phyloP scores from a whole-genome alignment of 2,329 filamentous ascomycete genomes.

The Madurella mycetomatis region DNA sequence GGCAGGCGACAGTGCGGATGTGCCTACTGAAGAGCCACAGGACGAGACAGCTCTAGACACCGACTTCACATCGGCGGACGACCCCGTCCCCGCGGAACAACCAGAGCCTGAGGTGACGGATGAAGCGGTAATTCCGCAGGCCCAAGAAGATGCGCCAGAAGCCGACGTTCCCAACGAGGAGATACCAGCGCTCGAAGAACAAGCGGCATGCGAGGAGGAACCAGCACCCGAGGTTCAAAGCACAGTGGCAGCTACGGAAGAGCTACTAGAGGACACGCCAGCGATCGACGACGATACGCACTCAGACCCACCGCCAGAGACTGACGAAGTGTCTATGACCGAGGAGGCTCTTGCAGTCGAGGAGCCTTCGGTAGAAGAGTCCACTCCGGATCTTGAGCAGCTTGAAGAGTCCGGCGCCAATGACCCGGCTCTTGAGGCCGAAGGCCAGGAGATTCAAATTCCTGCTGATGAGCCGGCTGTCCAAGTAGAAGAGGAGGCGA shows the following conservation, averaged over 20 bases:
- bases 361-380: too few species aligned
- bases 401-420: not conserved
- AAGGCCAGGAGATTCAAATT: not conserved
- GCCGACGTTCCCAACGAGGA: not conserved
- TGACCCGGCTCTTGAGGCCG: not conserved
- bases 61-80: not conserved
- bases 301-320: not conserved
- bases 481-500: conserved; percentile 6
- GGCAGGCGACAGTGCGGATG: not conserved
- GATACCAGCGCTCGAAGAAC: not conserved
- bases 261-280: not conserved
- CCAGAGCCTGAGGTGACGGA: not conserved
- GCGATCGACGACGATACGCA: not conserved
- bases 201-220: not conserved
- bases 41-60: not conserved
- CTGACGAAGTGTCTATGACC: not conserved
- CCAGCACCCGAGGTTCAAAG: not conserved
- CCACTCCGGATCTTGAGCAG: not conserved
- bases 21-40: not conserved
- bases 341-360: not conserved
- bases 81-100: not conserved
- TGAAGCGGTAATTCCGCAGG: not conserved
- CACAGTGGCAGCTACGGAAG: not conserved
- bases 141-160: not conserved
- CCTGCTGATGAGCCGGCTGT: not conserved